phyloP scores from a whole-genome alignment of 495 filamentous ascomycete species.

The Talaromyces proteolyticus region DNA sequence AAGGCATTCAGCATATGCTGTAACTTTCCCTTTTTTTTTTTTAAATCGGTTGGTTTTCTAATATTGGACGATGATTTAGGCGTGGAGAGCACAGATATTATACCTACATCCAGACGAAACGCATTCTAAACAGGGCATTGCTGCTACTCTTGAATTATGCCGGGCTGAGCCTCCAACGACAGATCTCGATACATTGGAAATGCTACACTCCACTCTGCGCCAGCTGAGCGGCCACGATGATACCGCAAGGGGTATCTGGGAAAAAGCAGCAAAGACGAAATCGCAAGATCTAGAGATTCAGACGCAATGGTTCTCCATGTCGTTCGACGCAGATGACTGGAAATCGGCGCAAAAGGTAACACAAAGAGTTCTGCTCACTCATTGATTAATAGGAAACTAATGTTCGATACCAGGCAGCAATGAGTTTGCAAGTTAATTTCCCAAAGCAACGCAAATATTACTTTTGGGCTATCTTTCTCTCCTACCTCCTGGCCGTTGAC shows the following conservation, averaged over 20 bases:
- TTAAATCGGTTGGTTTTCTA: not conserved
- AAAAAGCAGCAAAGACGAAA: conserved; percentile 45
- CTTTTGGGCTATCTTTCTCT: conserved; percentile 53
- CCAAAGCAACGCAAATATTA: conserved; percentile 50
- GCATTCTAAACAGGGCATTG: conserved; percentile 33
- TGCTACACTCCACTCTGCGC: conserved; percentile 31
- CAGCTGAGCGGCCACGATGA: conserved; percentile 26
- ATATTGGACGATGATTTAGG: conserved; percentile 20
- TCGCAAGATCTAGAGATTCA: conserved; percentile 47
- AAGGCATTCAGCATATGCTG: not conserved
- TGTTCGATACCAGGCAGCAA: conserved; percentile 38
- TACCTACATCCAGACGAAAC: conserved; percentile 36
- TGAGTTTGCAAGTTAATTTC: conserved; percentile 54
- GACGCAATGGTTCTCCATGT: conserved; percentile 45
- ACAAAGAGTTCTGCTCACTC: not conserved
- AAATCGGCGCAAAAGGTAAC: conserved; percentile 52
- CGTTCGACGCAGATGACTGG: conserved; percentile 44
- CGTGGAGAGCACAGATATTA: conserved; percentile 48
- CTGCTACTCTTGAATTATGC: conserved; percentile 42
- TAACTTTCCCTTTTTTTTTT: conserved; percentile 20
- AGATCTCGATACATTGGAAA: conserved; percentile 45
- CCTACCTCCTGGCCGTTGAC: conserved; percentile 32
- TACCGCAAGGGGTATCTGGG: conserved; percentile 42
- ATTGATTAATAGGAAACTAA: not conserved
- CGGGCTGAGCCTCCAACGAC: conserved; percentile 41